Evolutionary conservation across 2,329 filamentous ascomycete genomes (phyloP), one percentile per base, ranked within the genome.

Genomic region (Microthyrium microscopicum): DNA sequence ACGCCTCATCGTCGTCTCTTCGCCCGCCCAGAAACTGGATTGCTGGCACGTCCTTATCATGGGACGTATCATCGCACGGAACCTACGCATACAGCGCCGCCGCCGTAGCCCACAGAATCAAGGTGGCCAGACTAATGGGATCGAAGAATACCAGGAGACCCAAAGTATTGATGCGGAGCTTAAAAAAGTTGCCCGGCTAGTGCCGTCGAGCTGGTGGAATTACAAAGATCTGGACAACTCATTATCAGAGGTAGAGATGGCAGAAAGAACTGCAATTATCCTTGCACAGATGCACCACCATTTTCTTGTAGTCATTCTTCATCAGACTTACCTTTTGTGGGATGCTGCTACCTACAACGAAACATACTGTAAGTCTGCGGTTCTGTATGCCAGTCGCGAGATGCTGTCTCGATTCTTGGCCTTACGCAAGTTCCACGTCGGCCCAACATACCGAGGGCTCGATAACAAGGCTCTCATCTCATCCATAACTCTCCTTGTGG

Each of bases 261-360:
- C 9, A 38, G 5, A 47, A 58, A 24, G 52, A 50, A 21, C 38
- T 46, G 4, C 51, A 53, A 4, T n/a, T n/a, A 41, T 62, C 5
- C 58, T 64, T 43, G 45, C 61, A 5, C 67, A 71, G 37, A 54
- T 70, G 29, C 54, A 58, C 3, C 62, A 70, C 39, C 60, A 62
- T 41, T 57, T 61, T 21, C 53, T 70, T 3, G 48, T 69, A 5
- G 57, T 65, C 21, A 55, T 66, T 6, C 55, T 71, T 0, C 67
- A 73, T 38, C 53, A 72, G 2, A 68, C 68, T 0, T 70, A 65
- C 39, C 62, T 71, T 48, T 54, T 70, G 8, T 56, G 54, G 17
- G 38, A 49, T 5, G 44, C 48, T 3, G 33, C 36, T 4, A 47
- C 51, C 12, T 32, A 34, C 5, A 53, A 54, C 12, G 59, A 60